Percentiles rank a stretch among this genome's conserved stretches.
Evolutionary conservation across 257 asterid genomes (phyloP).

Genomic region (Rubia yunnanensis): DNA sequence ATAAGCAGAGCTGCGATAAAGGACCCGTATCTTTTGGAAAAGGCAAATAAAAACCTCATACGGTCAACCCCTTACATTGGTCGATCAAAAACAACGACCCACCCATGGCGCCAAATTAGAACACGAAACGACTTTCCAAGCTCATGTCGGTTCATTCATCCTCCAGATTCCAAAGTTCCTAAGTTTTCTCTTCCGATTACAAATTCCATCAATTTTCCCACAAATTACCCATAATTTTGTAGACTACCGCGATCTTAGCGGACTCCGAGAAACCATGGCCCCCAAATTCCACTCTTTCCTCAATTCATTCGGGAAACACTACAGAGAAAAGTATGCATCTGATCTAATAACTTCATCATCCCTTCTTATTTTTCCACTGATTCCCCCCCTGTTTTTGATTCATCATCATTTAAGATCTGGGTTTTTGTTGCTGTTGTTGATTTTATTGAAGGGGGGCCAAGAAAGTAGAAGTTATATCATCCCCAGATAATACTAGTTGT

Average conservation of each 20-base stretch:
- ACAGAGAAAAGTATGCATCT: constrained; percentile 29
- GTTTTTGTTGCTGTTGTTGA: constrained; percentile 14
- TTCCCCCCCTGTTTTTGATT: not conserved
- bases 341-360: not conserved
- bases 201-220: not conserved
- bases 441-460: constrained; percentile 39
- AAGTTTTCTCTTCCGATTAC: not conserved
- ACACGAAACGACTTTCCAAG: not conserved
- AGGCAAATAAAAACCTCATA: not conserved
- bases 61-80: too few relatives aligned
- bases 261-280: constrained; percentile 33
- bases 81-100: constrained; percentile 8
- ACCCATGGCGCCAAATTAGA: constrained; percentile 7
- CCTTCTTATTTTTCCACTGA: not conserved
- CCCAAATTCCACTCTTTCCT: constrained; percentile 43
- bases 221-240: not conserved
- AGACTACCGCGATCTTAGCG: constrained; percentile 33
- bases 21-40: not conserved
- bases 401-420: constrained; percentile 1
- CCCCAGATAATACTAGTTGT: not conserved
- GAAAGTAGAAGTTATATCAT: constrained; percentile 5
- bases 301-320: constrained; percentile 24
- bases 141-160: not conserved
- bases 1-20: too few relatives aligned
- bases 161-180: not conserved